A percentile compares a stretch with the other conserved stretches of the same genome.
These are phyloP conservation scores for Talaromyces liani DNA, from an alignment of 495 filamentous ascomycete genomes.

Conservation along the genomic window DNA sequence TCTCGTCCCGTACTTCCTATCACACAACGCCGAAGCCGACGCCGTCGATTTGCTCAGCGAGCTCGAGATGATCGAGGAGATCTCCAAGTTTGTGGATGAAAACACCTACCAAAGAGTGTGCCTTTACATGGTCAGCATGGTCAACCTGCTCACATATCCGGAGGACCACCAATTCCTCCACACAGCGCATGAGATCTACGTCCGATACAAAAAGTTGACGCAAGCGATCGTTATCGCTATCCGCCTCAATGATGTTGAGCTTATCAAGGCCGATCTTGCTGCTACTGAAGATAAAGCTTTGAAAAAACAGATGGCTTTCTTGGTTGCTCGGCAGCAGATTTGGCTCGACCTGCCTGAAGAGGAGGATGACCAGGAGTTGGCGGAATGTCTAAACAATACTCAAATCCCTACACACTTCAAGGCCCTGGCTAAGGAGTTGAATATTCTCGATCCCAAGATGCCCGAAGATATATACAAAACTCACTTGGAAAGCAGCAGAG, in stretches of 20 bases:
- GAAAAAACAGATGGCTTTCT: constrained; percentile 91
- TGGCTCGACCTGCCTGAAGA: constrained; percentile 59
- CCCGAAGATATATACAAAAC: constrained; percentile 99
- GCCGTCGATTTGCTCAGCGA: constrained; percentile 96
- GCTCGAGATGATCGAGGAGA: constrained; percentile 88
- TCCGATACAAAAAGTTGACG: constrained; percentile 79
- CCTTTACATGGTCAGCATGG: constrained; percentile 98
- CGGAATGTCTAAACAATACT: constrained; percentile 78
- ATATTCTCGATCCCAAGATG: constrained; percentile 92
- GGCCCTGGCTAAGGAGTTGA: constrained; percentile 86
- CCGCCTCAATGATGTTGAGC: constrained; percentile 74
- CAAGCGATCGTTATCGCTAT: constrained; percentile 94
- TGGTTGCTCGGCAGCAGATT: constrained; percentile 86
- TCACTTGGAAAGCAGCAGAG: constrained; percentile 89
- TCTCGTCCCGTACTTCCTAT: constrained; percentile 90
- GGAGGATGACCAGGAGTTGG: constrained; percentile 63
- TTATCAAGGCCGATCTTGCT: constrained; percentile 72
- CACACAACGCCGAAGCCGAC: constrained; percentile 96
- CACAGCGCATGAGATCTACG: constrained; percentile 88
- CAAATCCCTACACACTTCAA: constrained; percentile 90
- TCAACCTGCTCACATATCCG: constrained; percentile 91
- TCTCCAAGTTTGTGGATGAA: constrained; percentile 85
- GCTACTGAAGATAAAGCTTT: constrained; percentile 73
- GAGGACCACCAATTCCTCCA: constrained; percentile 92
- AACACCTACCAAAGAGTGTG: constrained; percentile 90